phyloP scores from a whole-genome alignment of 495 filamentous ascomycete species.

The Penicillium nucicola region DNA sequence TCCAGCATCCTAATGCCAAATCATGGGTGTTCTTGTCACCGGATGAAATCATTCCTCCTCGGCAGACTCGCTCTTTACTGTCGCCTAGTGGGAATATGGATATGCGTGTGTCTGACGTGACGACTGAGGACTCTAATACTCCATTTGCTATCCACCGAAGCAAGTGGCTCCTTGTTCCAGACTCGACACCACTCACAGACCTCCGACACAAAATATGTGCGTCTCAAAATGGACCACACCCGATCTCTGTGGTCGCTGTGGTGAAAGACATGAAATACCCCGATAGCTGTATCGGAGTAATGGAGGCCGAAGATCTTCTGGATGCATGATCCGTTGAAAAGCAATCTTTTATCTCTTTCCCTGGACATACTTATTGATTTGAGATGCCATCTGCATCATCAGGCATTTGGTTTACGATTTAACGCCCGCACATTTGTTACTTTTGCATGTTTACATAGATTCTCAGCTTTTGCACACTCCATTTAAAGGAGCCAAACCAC shows the following conservation, averaged over 20 bases:
- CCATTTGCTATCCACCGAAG: slow-evolving; percentile 23
- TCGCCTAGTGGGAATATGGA: slow-evolving; percentile 33
- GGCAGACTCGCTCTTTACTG: slow-evolving; percentile 31
- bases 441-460: background rate
- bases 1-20: slow-evolving; percentile 42
- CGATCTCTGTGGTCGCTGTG: slow-evolving; percentile 31
- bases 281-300: slow-evolving; percentile 28
- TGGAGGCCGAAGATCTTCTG: slow-evolving; percentile 38
- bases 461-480: slow-evolving; percentile 2
- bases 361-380: slow-evolving; percentile 7
- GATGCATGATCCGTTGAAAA: slow-evolving; percentile 11
- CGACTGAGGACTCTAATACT: slow-evolving; percentile 10
- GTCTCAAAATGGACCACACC: slow-evolving; percentile 6
- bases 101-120: slow-evolving; percentile 23
- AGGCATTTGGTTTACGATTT: slow-evolving; percentile 18
- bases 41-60: slow-evolving; percentile 35
- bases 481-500: background rate
- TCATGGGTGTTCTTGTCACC: slow-evolving; percentile 43
- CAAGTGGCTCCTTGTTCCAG: slow-evolving; percentile 32
- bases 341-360: background rate
- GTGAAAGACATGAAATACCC: slow-evolving; percentile 25
- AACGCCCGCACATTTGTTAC: slow-evolving; percentile 7
- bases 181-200: slow-evolving; percentile 33
- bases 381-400: slow-evolving; percentile 9
- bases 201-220: slow-evolving; percentile 22